Evolutionary conservation across 1,284 basidiomycete genomes (phyloP), one percentile per base, ranked within the genome.

Genomic region (Cutaneotrichosporon cavernicola): DNA sequence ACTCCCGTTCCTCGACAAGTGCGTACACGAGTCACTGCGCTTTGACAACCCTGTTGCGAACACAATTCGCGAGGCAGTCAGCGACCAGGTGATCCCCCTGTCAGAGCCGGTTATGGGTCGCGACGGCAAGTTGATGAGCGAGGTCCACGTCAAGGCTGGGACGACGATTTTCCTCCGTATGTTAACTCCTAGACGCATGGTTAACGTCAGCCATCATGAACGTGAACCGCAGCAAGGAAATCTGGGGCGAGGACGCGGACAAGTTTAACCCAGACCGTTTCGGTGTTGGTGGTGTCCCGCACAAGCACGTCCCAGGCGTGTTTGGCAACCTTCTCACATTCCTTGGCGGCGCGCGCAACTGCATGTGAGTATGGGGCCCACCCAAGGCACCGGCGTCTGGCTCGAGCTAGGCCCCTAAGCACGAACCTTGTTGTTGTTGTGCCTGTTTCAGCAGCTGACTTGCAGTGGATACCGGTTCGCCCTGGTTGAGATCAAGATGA

Each of bases 401-500:
- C 31, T 30, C 2, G 26, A 26, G 26, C 14, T 11, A 51, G 50
- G 22, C 5, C 50, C 22, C 5, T n/a, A 26, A 8, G 0, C 5
- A 5, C 26, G 9, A 26, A 26, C 1, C 50, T 26, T 26, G 22
- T 22, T 30, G 14, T 26, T 26, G 22, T 22, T 30, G 14, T 6
- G 6, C 11, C 53, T 38, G 30, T 10, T 31, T n/a, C 49, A 8
- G n/a, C 71, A 87, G 1, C 81, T 85, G 11, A 81, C 82, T 0
- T 86, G 87, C 75, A 89, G 90, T 69, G 88, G 89, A 11, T 89
- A 86, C 74, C 84, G 84, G 69, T 90, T 90, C 71, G 88, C 89
- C 9, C 70, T 90, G 56, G 82, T 83, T 26, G 88, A 90, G 72
- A 86, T 84, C 77, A 88, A 88, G 72, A 85, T 83, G 0, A 78